phyloP scores from a whole-genome alignment of 345 rosid genomes.

The Rhizophora mangle region DNA sequence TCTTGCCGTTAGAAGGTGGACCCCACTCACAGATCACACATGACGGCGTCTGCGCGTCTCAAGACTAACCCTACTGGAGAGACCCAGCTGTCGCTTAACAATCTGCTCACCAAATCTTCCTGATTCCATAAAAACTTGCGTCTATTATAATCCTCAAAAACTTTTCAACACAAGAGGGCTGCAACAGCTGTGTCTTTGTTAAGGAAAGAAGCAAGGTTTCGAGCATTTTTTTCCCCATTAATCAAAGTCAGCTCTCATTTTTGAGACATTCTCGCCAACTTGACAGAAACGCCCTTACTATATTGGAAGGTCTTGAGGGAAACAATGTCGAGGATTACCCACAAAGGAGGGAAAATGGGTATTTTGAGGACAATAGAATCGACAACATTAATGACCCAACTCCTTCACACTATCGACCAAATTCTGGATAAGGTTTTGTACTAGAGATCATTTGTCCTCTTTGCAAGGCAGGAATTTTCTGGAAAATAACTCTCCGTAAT shows the following conservation, averaged over 20 bases:
- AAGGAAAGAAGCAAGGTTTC: no score
- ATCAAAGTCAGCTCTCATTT: background rate
- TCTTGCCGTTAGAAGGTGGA: constrained; percentile 46
- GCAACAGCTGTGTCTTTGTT: no score
- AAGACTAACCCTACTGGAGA: constrained; percentile 14
- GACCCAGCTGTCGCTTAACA: constrained; percentile 37
- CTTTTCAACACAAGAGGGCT: background rate
- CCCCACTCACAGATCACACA: constrained; percentile 44
- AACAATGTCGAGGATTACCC: constrained; percentile 26
- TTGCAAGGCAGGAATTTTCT: no score
- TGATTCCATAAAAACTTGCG: background rate
- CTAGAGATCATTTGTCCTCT: no score
- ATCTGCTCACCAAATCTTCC: background rate
- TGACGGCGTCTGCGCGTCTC: constrained; percentile 56
- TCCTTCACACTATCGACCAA: background rate
- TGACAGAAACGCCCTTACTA: background rate
- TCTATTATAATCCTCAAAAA: background rate
- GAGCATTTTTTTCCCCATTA: no score
- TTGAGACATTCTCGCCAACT: background rate
- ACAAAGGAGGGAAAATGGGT: background rate
- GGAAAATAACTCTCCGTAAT: no score
- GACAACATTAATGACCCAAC: background rate
- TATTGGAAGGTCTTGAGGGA: constrained; percentile 1
- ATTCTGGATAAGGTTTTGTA: no score
- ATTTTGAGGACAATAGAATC: background rate